Evolutionary conservation across 495 filamentous ascomycete genomes (phyloP).

Genomic region (Aspergillus biplanus): DNA sequence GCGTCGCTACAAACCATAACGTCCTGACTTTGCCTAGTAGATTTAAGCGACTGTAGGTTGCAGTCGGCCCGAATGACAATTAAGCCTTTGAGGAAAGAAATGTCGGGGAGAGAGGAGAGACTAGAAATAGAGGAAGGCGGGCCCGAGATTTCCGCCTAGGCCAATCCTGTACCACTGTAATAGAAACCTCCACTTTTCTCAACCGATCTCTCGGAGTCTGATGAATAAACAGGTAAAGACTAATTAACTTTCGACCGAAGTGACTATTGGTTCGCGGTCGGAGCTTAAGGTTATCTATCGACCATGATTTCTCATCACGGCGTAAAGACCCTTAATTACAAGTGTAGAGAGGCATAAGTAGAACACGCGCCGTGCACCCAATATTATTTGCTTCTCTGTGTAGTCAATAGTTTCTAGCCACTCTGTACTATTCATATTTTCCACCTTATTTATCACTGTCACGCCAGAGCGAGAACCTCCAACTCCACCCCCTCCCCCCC

Average conservation of each 20-base stretch:
- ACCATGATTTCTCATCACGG: conserved; percentile 6
- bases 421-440: conserved; percentile 20
- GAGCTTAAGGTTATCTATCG: conserved; percentile 19
- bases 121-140: neutral
- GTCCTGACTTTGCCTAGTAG: no score
- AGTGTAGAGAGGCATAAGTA: neutral
- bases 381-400: neutral
- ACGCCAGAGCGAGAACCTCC: conserved; percentile 21
- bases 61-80: no score
- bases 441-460: conserved; percentile 20
- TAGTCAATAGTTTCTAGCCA: conserved; percentile 15
- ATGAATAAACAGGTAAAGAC: conserved; percentile 24
- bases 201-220: conserved; percentile 5
- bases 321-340: neutral
- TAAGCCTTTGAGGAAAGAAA: no score
- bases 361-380: neutral
- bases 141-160: neutral
- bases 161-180: neutral
- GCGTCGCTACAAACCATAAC: no score
- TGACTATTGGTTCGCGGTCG: conserved; percentile 21
- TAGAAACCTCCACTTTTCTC: neutral
- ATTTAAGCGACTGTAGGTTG: no score
- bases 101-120: no score
- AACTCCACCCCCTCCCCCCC: no score
- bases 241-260: conserved; percentile 13